Evolutionary conservation across 108 stramenopile genomes (phyloP), one percentile per base, ranked within the genome.

Genomic region (Conticribra guillardii): DNA sequence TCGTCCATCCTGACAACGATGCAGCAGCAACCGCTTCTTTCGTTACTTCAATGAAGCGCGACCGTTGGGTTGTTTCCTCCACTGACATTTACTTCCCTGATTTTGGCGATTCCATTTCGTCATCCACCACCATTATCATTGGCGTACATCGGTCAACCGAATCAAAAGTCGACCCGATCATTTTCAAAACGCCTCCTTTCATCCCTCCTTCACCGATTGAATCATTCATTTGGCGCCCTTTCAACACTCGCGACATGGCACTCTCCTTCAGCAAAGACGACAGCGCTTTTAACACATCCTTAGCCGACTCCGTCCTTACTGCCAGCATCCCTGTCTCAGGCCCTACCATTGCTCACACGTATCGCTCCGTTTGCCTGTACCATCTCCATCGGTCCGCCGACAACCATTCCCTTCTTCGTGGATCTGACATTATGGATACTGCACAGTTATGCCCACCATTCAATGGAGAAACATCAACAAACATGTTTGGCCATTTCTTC

Each of bases 401-500:
- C 37, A 41, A 41, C 5, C 37, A 41, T 9, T 41, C 11, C 8
- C 55, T 30, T 14, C 18, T 46, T 2, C 18, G 29, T 16, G 2
- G 37, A 3, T 0, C 29, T 30, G 48, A 30, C 0, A 0, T 34
- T 0, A 19, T 29, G 27, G 21, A 31, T 33, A 5, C 27, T 2
- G 33, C 29, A 9, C 31, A 47, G 0, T 19, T 52, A 14, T 54
- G 50, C 52, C 49, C 54, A n/a, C 51, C 28, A 21, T 17, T 1
- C 51, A 9, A 5, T 22, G 19, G 0, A 31, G 34, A 2, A 19
- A 18, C 0, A 3, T 32, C 41, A 54, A 58, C 1, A 16, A 70
- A 70, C 4, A 32, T 62, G 1, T 71, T 71, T 26, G 17, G 37
- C 7, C 3, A 71, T 31, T 33, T 21, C 23, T 71, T 71, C 27